phyloP scores from a whole-genome alignment of 108 stramenopile genomes.

The Chaetoceros tenuissimus region DNA sequence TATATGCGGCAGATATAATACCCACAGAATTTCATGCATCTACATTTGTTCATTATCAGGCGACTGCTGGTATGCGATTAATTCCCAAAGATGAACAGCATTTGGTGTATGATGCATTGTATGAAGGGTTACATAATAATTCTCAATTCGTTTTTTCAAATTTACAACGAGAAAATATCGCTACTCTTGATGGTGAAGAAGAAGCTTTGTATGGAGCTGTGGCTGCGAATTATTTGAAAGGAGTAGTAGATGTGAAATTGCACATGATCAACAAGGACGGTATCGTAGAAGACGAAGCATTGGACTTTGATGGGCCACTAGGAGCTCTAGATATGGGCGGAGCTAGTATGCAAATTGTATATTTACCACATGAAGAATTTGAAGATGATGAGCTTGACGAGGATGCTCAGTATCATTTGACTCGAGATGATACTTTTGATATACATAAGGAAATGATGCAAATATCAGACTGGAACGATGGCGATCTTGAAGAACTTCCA shows the following conservation, averaged over 20 bases:
- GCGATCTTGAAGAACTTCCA: neutral
- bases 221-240: slow-evolving; percentile 78
- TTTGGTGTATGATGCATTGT: slow-evolving; percentile 66
- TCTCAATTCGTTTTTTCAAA: slow-evolving; percentile 41
- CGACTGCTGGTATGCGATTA: slow-evolving; percentile 85
- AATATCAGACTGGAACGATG: neutral
- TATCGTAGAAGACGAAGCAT: slow-evolving; percentile 6
- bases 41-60: slow-evolving; percentile 66
- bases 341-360: slow-evolving; percentile 77
- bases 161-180: slow-evolving; percentile 49
- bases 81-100: slow-evolving; percentile 45
- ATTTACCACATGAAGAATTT: slow-evolving; percentile 18
- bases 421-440: neutral
- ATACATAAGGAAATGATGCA: neutral
- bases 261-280: slow-evolving; percentile 14
- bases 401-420: neutral
- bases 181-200: slow-evolving; percentile 68
- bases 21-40: slow-evolving; percentile 46
- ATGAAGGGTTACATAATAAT: slow-evolving; percentile 49
- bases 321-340: slow-evolving; percentile 90
- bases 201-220: slow-evolving; percentile 83
- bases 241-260: slow-evolving; percentile 65
- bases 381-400: neutral
- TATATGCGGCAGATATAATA: slow-evolving; percentile 66
- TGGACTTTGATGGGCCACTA: slow-evolving; percentile 34